Evolutionary conservation across 2,329 filamentous ascomycete genomes (phyloP).

Genomic region (Huntiella abstrusa): DNA sequence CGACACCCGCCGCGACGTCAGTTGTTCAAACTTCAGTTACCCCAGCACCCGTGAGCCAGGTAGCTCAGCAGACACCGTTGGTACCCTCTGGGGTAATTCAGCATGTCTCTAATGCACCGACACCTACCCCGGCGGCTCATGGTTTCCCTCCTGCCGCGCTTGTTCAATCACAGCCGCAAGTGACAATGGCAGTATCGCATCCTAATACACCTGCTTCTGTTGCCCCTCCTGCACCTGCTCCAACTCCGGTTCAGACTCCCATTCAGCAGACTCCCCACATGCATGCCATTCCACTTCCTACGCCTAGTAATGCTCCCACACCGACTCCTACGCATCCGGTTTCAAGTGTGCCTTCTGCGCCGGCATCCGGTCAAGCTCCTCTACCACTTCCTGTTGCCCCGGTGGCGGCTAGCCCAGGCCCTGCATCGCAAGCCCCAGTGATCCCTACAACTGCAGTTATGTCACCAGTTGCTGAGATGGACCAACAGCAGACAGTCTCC

Average conservation of each 20-base stretch:
- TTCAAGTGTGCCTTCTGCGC: background rate
- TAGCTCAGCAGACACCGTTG: background rate
- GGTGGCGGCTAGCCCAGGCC: too few species aligned
- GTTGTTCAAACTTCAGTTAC: background rate
- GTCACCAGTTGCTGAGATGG: background rate
- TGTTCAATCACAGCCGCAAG: background rate
- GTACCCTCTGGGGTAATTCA: background rate
- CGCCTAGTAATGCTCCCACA: background rate
- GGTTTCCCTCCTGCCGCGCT: background rate
- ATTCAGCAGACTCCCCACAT: background rate
- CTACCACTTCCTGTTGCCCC: too few species aligned
- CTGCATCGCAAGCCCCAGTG: too few species aligned
- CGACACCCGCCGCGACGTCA: background rate
- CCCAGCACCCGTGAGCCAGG: background rate
- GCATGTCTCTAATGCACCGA: background rate
- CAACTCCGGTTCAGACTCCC: background rate
- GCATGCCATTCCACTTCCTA: slow-evolving; percentile 4
- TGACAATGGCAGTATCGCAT: background rate
- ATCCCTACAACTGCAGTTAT: too few species aligned
- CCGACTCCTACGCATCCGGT: background rate
- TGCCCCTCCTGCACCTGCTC: background rate
- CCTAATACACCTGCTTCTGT: background rate
- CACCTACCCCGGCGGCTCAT: background rate
- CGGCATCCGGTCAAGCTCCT: too few species aligned
- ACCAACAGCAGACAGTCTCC: background rate